A percentile compares a stretch with the other conserved stretches of the same genome.
phyloP scores from a whole-genome alignment of 2,329 filamentous ascomycete genomes.

The Penicillium sp. region DNA sequence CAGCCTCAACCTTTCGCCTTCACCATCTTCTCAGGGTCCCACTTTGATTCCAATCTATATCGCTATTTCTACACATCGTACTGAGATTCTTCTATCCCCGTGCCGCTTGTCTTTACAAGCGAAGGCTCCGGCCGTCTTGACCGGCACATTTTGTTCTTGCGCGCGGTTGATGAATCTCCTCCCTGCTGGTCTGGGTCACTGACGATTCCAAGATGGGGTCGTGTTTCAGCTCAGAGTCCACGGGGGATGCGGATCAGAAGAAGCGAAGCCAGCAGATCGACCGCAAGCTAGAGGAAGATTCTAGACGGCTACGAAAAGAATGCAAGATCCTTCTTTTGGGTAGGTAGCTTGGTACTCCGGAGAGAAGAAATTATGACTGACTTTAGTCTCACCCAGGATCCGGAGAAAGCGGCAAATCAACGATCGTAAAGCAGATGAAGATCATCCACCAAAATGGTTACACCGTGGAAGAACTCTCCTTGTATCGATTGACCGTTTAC shows the following conservation, averaged over 20 bases:
- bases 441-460: constrained; percentile 99
- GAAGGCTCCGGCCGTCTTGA: constrained; percentile 22
- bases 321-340: constrained; percentile 97
- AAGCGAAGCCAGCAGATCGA: constrained; percentile 97
- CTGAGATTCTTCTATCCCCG: neutral
- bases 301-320: constrained; percentile 86
- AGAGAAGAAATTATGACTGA: constrained; percentile 5
- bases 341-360: constrained; percentile 39
- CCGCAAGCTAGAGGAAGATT: constrained; percentile 89
- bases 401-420: constrained; percentile 97
- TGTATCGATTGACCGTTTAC: constrained; percentile 95
- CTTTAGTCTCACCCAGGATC: constrained; percentile 62
- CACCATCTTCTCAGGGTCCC: too few relatives aligned
- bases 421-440: constrained; percentile 99
- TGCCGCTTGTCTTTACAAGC: constrained; percentile 15
- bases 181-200: constrained; percentile 23
- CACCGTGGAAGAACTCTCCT: constrained; percentile 84
- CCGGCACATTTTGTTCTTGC: constrained; percentile 28
- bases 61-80: too few relatives aligned
- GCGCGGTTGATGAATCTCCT: constrained; percentile 23
- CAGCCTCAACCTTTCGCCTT: neutral
- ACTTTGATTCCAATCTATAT: too few relatives aligned
- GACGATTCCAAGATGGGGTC: constrained; percentile 66
- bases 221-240: constrained; percentile 82
- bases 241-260: constrained; percentile 84